Conservation (phyloP, 73 alveolate species). For the Uronychia setigera region DNA sequence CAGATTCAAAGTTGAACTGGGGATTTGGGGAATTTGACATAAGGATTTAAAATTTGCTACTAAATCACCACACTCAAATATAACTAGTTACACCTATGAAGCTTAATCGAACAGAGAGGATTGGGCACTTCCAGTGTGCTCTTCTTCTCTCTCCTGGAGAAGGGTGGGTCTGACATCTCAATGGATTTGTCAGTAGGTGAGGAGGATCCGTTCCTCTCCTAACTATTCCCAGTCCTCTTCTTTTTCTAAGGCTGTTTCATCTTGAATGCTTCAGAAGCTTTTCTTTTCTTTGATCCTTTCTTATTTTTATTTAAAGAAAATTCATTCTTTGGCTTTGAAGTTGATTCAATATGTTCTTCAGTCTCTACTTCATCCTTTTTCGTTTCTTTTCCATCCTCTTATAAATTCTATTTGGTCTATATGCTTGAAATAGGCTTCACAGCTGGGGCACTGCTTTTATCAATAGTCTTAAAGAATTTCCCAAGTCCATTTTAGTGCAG, state of each 20-base stretch:
- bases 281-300: not conserved
- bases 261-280: not conserved
- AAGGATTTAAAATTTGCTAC: no score
- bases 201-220: no score
- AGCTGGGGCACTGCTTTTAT: not conserved
- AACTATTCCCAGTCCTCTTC: no score
- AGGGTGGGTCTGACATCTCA: no score
- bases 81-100: no score
- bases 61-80: no score
- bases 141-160: no score
- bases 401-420: not conserved
- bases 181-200: no score
- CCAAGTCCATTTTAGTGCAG: conserved; percentile 61
- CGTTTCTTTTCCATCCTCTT: not conserved
- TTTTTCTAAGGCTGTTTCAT: not conserved
- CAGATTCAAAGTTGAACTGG: no score
- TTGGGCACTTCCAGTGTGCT: no score
- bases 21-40: no score
- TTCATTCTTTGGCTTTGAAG: not conserved
- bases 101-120: no score
- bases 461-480: conserved; percentile 25
- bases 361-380: conserved; percentile 14
- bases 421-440: not conserved
- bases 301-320: not conserved
- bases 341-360: not conserved